phyloP scores from a whole-genome alignment of 768 basidiomycete genomes.

The Panus rudis region DNA sequence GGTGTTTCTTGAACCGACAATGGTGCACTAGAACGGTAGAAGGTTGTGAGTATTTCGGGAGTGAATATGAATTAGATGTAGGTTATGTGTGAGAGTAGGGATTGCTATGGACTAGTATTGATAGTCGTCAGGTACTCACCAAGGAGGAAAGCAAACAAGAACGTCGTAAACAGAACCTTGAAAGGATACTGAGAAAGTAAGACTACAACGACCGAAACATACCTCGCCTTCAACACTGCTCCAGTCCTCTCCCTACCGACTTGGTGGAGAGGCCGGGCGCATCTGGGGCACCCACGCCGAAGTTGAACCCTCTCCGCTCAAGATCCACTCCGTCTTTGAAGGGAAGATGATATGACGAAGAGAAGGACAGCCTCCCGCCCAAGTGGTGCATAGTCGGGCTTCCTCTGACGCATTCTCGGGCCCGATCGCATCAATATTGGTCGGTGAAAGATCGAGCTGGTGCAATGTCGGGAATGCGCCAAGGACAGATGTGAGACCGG shows the following conservation, averaged over 20 bases:
- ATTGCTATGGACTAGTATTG: too few species aligned
- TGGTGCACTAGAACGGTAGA: too few species aligned
- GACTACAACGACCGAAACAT: too few species aligned
- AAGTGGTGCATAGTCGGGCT: constrained; percentile 43
- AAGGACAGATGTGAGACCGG: constrained; percentile 53
- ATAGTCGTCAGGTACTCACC: too few species aligned
- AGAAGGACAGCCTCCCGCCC: constrained; percentile 47
- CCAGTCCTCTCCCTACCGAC: constrained; percentile 5
- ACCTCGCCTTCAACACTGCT: too few species aligned
- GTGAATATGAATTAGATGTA: too few species aligned
- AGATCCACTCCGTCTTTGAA: constrained; percentile 45
- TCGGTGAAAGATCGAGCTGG: constrained; percentile 56
- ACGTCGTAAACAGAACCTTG: too few species aligned
- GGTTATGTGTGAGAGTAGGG: too few species aligned
- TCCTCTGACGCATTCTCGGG: constrained; percentile 39
- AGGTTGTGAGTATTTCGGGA: too few species aligned
- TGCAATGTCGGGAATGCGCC: constrained; percentile 41
- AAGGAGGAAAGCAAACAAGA: too few species aligned
- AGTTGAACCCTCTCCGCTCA: constrained; percentile 26
- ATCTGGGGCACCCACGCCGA: constrained; percentile 29
- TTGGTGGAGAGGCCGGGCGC: constrained; percentile 2
- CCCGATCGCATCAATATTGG: constrained; percentile 40
- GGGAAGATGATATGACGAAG: constrained; percentile 51
- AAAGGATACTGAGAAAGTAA: too few species aligned
- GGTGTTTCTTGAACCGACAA: too few species aligned